Conservation (phyloP, 108 stramenopile species). For the Cylindrotheca closterium region DNA sequence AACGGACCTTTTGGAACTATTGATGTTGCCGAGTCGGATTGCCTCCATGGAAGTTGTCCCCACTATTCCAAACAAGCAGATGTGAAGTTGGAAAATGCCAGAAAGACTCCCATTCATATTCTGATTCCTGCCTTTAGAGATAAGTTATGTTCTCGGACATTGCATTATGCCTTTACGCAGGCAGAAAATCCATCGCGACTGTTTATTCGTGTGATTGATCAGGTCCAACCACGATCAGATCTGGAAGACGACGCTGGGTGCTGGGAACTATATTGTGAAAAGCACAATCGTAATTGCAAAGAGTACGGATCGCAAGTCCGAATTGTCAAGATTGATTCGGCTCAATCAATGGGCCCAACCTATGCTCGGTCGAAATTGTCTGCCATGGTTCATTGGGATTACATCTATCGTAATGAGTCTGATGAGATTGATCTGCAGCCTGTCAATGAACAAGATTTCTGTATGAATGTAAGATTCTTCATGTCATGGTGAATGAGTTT, state of each 20-base stretch:
- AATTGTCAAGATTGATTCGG: constrained; percentile 16
- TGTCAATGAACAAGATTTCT: constrained; percentile 76
- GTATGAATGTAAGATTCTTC: no score
- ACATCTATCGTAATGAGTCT: constrained; percentile 20
- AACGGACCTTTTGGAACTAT: constrained; percentile 10
- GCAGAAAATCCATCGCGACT: constrained; percentile 54
- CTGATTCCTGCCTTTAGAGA: constrained; percentile 52
- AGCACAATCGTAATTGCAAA: constrained; percentile 34
- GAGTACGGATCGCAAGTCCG: constrained; percentile 26
- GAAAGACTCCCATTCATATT: constrained; percentile 24
- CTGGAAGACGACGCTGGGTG: constrained; percentile 38
- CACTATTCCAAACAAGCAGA: constrained; percentile 26
- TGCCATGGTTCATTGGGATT: constrained; percentile 39
- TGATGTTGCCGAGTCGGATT: constrained; percentile 7
- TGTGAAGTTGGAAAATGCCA: not conserved
- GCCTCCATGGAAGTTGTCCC: constrained; percentile 16
- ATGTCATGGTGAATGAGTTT: no score
- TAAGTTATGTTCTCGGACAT: constrained; percentile 65
- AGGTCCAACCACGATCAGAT: constrained; percentile 44
- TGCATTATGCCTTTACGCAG: constrained; percentile 56
- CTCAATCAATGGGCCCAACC: constrained; percentile 41
- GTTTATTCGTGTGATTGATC: constrained; percentile 63
- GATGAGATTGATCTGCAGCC: constrained; percentile 15
- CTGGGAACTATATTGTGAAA: constrained; percentile 27
- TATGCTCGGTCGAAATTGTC: constrained; percentile 35